phyloP scores from a whole-genome alignment of 805 yeast genomes.

The Myxozyma geophila region DNA sequence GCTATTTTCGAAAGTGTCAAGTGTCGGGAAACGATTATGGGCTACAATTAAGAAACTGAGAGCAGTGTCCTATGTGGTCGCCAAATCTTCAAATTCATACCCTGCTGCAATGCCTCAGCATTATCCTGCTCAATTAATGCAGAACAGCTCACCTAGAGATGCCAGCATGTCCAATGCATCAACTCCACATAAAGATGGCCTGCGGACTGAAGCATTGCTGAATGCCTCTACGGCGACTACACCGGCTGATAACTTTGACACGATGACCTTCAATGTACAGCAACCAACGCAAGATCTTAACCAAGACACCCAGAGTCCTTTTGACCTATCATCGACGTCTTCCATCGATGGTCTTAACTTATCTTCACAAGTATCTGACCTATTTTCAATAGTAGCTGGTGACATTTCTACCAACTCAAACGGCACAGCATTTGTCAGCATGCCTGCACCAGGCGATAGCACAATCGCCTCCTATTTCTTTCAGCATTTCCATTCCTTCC shows the following conservation, averaged over 20 bases:
- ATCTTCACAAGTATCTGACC: constrained; percentile 10
- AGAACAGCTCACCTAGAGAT: background rate
- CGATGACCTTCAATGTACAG: background rate
- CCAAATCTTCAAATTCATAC: background rate
- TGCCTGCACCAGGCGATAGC: background rate
- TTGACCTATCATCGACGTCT: constrained; percentile 3
- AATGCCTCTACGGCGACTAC: background rate
- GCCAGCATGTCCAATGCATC: background rate
- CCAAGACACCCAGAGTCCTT: background rate
- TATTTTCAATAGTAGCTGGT: constrained; percentile 10
- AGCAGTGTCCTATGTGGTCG: constrained; percentile 11
- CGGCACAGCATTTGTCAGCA: background rate
- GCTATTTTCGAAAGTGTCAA: constrained; percentile 33
- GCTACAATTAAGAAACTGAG: constrained; percentile 25
- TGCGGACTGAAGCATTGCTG: background rate
- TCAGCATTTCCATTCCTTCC: background rate
- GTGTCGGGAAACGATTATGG: constrained; percentile 26
- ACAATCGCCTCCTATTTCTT: background rate
- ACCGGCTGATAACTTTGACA: background rate
- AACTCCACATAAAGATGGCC: background rate
- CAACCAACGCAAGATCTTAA: background rate
- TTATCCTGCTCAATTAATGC: background rate
- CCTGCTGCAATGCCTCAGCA: background rate
- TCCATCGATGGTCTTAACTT: constrained; percentile 11
- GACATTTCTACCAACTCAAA: background rate